A percentile compares a stretch with the other conserved stretches of the same genome.
Evolutionary conservation across 2,329 filamentous ascomycete genomes (phyloP).

Genomic region (Botrytis tulipae): DNA sequence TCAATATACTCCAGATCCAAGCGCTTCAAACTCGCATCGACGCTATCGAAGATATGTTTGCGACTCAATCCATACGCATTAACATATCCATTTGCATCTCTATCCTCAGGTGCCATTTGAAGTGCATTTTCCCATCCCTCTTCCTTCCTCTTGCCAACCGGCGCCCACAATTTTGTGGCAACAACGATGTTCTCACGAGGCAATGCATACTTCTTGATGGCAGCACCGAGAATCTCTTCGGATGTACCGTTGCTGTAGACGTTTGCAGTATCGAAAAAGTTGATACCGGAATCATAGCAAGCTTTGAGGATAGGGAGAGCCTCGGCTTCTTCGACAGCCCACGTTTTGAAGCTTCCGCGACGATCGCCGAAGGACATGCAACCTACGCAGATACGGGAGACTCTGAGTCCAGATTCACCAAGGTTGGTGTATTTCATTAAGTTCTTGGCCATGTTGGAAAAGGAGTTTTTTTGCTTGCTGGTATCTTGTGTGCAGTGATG

Average conservation of each 20-base stretch:
- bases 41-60: conserved; percentile 63
- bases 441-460: conserved; percentile 2
- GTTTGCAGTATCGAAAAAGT: conserved; percentile 49
- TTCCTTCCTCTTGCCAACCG: conserved; percentile 22
- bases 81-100: conserved; percentile 44
- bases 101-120: conserved; percentile 24
- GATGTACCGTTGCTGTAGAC: conserved; percentile 55
- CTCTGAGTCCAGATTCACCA: conserved; percentile 51
- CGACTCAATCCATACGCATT: conserved; percentile 55
- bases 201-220: conserved; percentile 62
- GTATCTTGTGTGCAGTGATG: not conserved
- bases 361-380: conserved; percentile 49
- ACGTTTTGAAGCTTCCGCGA: conserved; percentile 1
- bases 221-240: conserved; percentile 45
- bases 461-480: not conserved
- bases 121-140: conserved; percentile 23
- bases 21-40: conserved; percentile 55
- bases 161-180: conserved; percentile 57
- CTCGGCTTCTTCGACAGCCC: conserved; percentile 31
- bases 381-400: conserved; percentile 52
- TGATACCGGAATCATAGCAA: conserved; percentile 51
- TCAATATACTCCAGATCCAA: conserved; percentile 49
- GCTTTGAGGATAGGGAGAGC: conserved; percentile 52
- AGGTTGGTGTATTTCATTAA: conserved; percentile 28
- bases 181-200: conserved; percentile 64